phyloP scores from a whole-genome alignment of 148 eudicot species.

The Polygonum maritimum region DNA sequence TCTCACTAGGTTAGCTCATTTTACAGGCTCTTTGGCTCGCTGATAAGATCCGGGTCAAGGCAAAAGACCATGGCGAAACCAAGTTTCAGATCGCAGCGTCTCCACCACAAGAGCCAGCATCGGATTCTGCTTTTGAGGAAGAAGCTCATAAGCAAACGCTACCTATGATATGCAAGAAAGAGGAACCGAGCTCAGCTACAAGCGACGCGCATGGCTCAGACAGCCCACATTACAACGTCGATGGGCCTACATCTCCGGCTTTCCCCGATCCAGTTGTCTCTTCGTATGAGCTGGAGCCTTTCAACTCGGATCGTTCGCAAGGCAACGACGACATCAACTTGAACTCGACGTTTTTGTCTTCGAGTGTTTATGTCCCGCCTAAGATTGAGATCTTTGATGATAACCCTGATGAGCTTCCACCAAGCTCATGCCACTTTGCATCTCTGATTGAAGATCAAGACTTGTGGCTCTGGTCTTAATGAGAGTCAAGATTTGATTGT shows the following conservation, averaged over 20 bases:
- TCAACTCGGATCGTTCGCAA: conserved; percentile 48
- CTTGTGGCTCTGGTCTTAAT: conserved; percentile 59
- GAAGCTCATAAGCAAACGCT: conserved; percentile 24
- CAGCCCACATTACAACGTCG: conserved; percentile 26
- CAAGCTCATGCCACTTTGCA: conserved; percentile 32
- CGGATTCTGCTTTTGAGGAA: conserved; percentile 29
- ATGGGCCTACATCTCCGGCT: conserved; percentile 31
- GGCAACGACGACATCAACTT: conserved; percentile 47
- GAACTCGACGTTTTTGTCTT: conserved; percentile 27
- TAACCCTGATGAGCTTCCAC: conserved; percentile 22
- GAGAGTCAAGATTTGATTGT: neutral
- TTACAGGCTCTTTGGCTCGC: conserved; percentile 45
- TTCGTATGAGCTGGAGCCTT: conserved; percentile 42
- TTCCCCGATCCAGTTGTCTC: conserved; percentile 41
- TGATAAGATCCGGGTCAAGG: conserved; percentile 36
- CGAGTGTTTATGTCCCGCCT: conserved; percentile 22
- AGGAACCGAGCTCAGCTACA: conserved; percentile 34
- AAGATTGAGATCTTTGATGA: conserved; percentile 25
- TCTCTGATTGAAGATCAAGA: conserved; percentile 48
- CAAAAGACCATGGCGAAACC: conserved; percentile 20
- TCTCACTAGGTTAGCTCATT: neutral
- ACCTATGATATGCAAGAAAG: conserved; percentile 20
- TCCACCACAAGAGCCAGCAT: conserved; percentile 17
- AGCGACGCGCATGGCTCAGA: conserved; percentile 46
- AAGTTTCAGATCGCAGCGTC: conserved; percentile 16